phyloP scores from a whole-genome alignment of 768 basidiomycete species.

The Hemileccinum impolitum region DNA sequence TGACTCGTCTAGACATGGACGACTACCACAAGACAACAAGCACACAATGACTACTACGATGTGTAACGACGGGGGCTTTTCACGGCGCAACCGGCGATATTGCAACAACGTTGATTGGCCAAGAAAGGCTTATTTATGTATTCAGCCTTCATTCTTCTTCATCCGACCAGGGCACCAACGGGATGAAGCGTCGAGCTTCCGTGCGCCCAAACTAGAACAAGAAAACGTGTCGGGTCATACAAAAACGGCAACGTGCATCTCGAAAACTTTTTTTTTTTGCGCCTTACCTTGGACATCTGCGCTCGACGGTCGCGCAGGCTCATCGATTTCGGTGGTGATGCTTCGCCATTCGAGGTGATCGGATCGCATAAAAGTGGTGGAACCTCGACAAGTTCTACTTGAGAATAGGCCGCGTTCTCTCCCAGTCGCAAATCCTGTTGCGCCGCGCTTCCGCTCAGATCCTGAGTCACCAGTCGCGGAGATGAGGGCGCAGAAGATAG shows the following conservation, averaged over 20 bases:
- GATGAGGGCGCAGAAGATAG: constrained; percentile 11
- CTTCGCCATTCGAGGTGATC: background rate
- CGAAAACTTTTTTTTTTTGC: background rate
- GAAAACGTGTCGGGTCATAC: background rate
- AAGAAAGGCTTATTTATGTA: constrained; percentile 11
- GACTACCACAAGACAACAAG: background rate
- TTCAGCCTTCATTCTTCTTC: constrained; percentile 22
- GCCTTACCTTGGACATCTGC: constrained; percentile 27
- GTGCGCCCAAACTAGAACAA: constrained; percentile 24
- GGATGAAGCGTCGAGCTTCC: constrained; percentile 28
- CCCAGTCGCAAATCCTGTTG: too few relatives aligned
- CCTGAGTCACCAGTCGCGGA: background rate
- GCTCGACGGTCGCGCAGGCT: constrained; percentile 32
- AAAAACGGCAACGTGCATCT: background rate
- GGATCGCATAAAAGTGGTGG: too few relatives aligned
- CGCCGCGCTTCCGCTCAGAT: too few relatives aligned
- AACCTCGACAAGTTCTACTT: too few relatives aligned
- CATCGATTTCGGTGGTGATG: constrained; percentile 25
- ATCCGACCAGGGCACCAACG: constrained; percentile 31
- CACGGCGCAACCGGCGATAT: constrained; percentile 11
- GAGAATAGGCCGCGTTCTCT: too few relatives aligned
- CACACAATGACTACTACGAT: background rate
- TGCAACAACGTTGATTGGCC: constrained; percentile 15
- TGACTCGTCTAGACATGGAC: background rate
- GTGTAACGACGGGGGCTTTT: constrained; percentile 3